Evolutionary conservation across 371 early-diverging fungal genomes (phyloP), one percentile per base, ranked within the genome.

Genomic region (Smittium culicis): DNA sequence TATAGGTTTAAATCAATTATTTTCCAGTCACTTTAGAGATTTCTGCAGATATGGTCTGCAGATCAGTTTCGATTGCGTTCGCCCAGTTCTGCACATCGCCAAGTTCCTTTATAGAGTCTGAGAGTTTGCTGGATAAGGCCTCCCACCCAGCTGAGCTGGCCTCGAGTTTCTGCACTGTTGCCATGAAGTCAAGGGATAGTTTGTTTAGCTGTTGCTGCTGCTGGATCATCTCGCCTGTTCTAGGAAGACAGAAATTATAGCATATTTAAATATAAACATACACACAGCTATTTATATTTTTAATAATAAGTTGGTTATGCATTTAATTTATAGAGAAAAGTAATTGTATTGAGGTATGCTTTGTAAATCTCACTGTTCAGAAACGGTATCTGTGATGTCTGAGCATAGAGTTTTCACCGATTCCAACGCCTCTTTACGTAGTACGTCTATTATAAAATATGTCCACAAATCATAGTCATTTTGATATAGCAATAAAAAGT

Each of bases 31-130:
- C n/a, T n/a, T n/a, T n/a, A n/a, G n/a, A 20, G 20, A 45, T 45
- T 45, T 45, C 45, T 11, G 45, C 5, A 20, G 45, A 77, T 1
- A 84, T 80, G 33, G 85, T 83, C 56, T 74, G 70, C 80, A 86
- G 79, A 67, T 87, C 88, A 64, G 74, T 73, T 55, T 87, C 86
- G 17, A 89, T 83, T 27, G 84, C 83, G 34, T 78, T 75, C 0
- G 87, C 86, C 91, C 91, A 91, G 71, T 87, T 87, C 67, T 83
- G 78, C n/a, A 89, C 84, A 72, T 89, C 88, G 28, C 91, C 91
- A 8, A 91, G 77, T 70, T 88, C 88, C 84, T 86, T 77, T 28
- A 77, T 68, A 31, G 72, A 56, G 1, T 60, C 70, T 58, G 60
- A 71, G 30, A 73, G 73, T 69, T 76, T 73, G 62, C 74, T 73